These are phyloP conservation scores for Articulospora tetracladia DNA, from an alignment of 495 filamentous ascomycete species.

Conservation along the genomic window DNA sequence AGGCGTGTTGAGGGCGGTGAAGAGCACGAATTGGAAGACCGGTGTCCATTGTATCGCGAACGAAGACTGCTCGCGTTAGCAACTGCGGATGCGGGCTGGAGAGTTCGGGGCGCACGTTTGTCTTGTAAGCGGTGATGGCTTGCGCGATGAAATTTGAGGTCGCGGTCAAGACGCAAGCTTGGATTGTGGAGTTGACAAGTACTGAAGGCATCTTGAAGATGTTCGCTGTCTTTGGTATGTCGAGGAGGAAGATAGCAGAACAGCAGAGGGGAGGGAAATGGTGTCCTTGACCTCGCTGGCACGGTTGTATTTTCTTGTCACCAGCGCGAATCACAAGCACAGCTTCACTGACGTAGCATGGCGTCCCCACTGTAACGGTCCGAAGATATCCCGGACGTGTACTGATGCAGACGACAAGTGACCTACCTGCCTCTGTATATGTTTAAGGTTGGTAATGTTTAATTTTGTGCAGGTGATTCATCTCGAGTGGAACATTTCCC, in stretches of 20 bases:
- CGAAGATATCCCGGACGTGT: neutral
- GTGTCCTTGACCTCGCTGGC: neutral
- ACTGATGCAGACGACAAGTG: neutral
- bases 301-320: neutral
- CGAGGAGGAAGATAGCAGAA: neutral
- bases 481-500: too few relatives aligned
- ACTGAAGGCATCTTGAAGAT: constrained; percentile 42
- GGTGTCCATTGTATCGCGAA: constrained; percentile 55
- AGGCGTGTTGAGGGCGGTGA: constrained; percentile 69
- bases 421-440: too few relatives aligned
- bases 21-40: constrained; percentile 75
- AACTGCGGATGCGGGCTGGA: neutral
- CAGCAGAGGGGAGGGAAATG: neutral
- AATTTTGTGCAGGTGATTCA: too few relatives aligned
- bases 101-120: constrained; percentile 43
- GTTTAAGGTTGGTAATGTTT: too few relatives aligned
- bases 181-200: constrained; percentile 62
- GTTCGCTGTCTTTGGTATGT: too few relatives aligned
- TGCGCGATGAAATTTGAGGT: constrained; percentile 84
- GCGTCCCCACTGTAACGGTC: neutral
- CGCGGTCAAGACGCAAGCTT: constrained; percentile 65
- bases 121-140: constrained; percentile 62
- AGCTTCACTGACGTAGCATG: neutral
- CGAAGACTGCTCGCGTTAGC: constrained; percentile 37
- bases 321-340: neutral